Evolutionary conservation across 2,329 filamentous ascomycete genomes (phyloP).

Genomic region (Fusarium kyushuense): DNA sequence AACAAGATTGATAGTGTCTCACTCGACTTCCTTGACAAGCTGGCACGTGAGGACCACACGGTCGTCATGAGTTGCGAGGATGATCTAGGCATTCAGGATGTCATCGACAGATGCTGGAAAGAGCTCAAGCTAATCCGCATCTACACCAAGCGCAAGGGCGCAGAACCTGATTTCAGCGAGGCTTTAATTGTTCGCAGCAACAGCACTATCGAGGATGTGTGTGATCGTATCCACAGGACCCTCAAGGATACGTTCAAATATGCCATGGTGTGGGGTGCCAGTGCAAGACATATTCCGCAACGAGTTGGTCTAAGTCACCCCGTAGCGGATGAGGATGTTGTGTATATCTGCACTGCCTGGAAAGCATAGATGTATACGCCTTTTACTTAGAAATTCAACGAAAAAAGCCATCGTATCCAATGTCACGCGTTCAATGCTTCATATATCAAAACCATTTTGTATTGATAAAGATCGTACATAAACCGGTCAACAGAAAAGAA

Average conservation of each 20-base stretch:
- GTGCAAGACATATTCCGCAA: constrained; percentile 94
- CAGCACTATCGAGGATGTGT: constrained; percentile 95
- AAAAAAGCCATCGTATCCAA: constrained; percentile 7
- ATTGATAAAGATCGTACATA: constrained; percentile 41
- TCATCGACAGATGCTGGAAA: constrained; percentile 94
- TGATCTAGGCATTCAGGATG: constrained; percentile 91
- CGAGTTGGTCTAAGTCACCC: constrained; percentile 86
- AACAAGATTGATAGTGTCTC: constrained; percentile 99
- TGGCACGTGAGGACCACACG: constrained; percentile 93
- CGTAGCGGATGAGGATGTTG: constrained; percentile 78
- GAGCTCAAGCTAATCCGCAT: constrained; percentile 90
- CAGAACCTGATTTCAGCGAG: constrained; percentile 89
- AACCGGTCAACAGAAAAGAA: constrained; percentile 37
- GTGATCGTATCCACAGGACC: constrained; percentile 91
- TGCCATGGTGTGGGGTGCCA: constrained; percentile 96
- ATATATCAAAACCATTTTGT: constrained; percentile 19
- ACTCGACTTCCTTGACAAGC: constrained; percentile 90
- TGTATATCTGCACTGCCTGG: constrained; percentile 75
- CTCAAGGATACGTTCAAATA: constrained; percentile 99
- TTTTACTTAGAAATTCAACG: constrained; percentile 13
- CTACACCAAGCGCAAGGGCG: constrained; percentile 96
- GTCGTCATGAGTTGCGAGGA: constrained; percentile 98
- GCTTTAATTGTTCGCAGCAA: constrained; percentile 91
- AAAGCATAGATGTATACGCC: constrained; percentile 60
- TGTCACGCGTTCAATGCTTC: not conserved